Conservation (phyloP, 2,329 filamentous ascomycete species). For the Aspergillus caelatus region DNA sequence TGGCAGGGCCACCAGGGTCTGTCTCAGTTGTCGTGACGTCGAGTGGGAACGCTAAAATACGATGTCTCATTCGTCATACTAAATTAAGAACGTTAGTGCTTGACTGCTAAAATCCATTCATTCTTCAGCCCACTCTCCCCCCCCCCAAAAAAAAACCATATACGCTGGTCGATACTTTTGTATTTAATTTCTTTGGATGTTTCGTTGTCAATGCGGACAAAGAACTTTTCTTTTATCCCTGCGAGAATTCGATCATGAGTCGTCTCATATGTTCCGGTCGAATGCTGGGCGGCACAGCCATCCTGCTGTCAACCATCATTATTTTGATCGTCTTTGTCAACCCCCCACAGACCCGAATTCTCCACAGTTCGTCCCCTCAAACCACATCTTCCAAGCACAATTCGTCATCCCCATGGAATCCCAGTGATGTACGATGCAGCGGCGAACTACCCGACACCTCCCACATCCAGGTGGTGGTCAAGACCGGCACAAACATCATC, state of each 20-base stretch:
- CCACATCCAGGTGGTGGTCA: slow-evolving; percentile 56
- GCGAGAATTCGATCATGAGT: not conserved
- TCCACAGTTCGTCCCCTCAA: slow-evolving; percentile 1
- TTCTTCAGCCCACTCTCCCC: not conserved
- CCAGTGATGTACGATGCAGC: slow-evolving; percentile 36
- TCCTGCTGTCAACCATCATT: not conserved
- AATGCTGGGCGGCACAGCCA: not conserved
- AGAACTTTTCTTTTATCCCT: not conserved
- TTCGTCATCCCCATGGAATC: not conserved
- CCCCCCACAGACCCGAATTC: slow-evolving; percentile 5
- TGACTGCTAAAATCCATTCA: not conserved
- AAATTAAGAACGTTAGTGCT: slow-evolving; percentile 7
- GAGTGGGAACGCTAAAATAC: not conserved
- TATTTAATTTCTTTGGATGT: not conserved
- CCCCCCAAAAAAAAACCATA: not conserved
- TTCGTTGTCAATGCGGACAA: not conserved
- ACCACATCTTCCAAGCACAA: not conserved
- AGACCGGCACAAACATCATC: slow-evolving; percentile 61
- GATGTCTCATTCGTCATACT: slow-evolving; percentile 6
- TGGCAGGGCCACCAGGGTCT: slow-evolving; percentile 1
- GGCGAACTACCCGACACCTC: slow-evolving; percentile 48
- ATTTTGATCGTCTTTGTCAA: slow-evolving; percentile 2
- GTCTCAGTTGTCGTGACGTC: slow-evolving; percentile 1
- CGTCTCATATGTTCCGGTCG: not conserved
- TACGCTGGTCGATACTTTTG: not conserved